phyloP scores from a whole-genome alignment of 305 asterid species.

The Fraxinus velutina region DNA sequence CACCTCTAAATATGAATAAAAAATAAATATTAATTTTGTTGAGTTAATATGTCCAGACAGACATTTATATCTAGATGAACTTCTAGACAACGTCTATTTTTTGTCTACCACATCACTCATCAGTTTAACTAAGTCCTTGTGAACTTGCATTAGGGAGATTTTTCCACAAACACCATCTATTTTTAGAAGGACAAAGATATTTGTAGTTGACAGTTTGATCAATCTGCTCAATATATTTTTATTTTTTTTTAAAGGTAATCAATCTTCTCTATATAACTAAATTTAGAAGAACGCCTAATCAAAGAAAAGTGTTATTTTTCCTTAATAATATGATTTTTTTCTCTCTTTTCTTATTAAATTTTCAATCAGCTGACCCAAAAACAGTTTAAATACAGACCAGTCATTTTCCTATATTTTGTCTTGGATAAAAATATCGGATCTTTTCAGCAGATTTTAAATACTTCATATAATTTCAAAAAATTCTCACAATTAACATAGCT shows the following conservation, averaged over 20 bases:
- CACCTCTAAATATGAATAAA: too few relatives aligned
- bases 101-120: not conserved
- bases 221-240: too few relatives aligned
- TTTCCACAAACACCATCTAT: not conserved
- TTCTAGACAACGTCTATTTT: too few relatives aligned
- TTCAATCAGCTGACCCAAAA: not conserved
- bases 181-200: not conserved
- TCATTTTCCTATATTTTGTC: slow-evolving; percentile 24
- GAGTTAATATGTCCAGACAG: too few relatives aligned
- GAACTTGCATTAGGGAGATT: not conserved
- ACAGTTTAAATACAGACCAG: not conserved
- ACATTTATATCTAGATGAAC: too few relatives aligned
- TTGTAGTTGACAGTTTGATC: not conserved
- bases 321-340: not conserved
- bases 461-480: not conserved
- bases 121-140: not conserved
- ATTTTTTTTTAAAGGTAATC: too few relatives aligned
- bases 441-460: not conserved
- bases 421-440: slow-evolving; percentile 17
- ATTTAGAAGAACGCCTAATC: not conserved
- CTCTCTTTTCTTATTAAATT: not conserved
- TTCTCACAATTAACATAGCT: slow-evolving; percentile 11
- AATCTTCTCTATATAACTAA: not conserved
- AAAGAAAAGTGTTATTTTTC: not conserved
- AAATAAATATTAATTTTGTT: too few relatives aligned